Percentiles rank a stretch among this genome's conserved stretches.
Evolutionary conservation across 164 flowering plant species (phyloP).

Genomic region (Cinnamomum chago): DNA sequence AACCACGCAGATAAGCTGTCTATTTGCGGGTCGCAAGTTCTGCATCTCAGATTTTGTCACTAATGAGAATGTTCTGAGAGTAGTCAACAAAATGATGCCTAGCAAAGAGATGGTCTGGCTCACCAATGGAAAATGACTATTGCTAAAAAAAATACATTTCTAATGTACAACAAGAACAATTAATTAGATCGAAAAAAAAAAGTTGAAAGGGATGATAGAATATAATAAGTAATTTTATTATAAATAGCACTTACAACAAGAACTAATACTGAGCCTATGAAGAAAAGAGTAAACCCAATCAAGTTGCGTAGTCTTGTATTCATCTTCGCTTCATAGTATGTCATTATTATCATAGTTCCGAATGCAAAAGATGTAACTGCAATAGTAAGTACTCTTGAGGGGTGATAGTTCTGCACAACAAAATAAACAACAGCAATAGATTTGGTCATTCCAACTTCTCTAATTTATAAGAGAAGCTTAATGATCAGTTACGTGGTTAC

Average conservation of each 20-base stretch:
- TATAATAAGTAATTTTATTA: neutral
- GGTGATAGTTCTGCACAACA: constrained; percentile 30
- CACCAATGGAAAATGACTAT: no score
- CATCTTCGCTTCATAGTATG: constrained; percentile 34
- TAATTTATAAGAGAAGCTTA: no score
- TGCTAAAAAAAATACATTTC: no score
- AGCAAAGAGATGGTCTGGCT: no score
- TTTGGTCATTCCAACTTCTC: neutral
- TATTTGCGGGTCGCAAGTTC: no score
- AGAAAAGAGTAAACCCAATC: constrained; percentile 59
- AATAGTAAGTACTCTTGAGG: constrained; percentile 41
- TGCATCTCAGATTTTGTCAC: no score
- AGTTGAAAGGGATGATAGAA: neutral
- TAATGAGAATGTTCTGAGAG: no score
- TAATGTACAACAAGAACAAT: no score
- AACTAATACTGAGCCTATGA: constrained; percentile 44
- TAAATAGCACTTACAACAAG: constrained; percentile 44
- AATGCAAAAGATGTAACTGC: constrained; percentile 41
- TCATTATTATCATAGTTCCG: constrained; percentile 25
- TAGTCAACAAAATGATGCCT: no score
- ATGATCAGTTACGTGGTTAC: no score
- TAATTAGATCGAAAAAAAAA: neutral
- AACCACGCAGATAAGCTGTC: no score
- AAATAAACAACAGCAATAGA: neutral
- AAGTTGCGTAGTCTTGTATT: constrained; percentile 38